Percentiles rank a stretch among this genome's conserved stretches.
These are phyloP conservation scores for Pseudonitzschia delicatissima DNA, from an alignment of 108 stramenopile species.

Conservation along the genomic window DNA sequence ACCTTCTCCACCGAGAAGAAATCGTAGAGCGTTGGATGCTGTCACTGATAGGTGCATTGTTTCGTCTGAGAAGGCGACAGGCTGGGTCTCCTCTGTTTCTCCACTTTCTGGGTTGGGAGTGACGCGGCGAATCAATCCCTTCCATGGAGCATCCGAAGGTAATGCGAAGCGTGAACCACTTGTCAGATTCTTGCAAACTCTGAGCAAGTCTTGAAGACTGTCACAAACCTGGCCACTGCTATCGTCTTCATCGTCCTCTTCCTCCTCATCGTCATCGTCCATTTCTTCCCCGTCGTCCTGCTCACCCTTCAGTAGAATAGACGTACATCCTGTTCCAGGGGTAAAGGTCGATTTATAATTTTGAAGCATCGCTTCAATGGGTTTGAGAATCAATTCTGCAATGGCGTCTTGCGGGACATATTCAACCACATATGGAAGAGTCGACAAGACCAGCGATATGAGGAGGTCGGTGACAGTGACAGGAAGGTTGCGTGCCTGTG, in stretches of 20 bases:
- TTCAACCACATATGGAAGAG: constrained; percentile 54
- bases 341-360: constrained; percentile 54
- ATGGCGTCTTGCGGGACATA: constrained; percentile 28
- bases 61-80: constrained; percentile 37
- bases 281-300: constrained; percentile 46
- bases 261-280: constrained; percentile 61
- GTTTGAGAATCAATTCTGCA: constrained; percentile 19
- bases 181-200: constrained; percentile 39
- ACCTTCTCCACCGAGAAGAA: constrained; percentile 39
- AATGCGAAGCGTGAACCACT: constrained; percentile 48
- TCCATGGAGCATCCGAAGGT: constrained; percentile 71
- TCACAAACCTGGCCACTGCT: constrained; percentile 57
- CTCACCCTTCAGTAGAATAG: constrained; percentile 61
- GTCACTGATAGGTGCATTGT: constrained; percentile 38
- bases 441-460: constrained; percentile 54
- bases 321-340: constrained; percentile 56
- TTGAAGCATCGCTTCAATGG: constrained; percentile 28
- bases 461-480: constrained; percentile 27
- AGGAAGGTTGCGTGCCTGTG: constrained; percentile 14
- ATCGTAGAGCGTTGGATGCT: constrained; percentile 44
- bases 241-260: constrained; percentile 50
- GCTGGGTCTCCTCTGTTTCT: constrained; percentile 16
- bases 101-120: constrained; percentile 1
- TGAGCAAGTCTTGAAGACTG: constrained; percentile 76
- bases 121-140: constrained; percentile 29